Conservation (phyloP, 75 land plant genomes). For the Pinus tabuliformis region DNA sequence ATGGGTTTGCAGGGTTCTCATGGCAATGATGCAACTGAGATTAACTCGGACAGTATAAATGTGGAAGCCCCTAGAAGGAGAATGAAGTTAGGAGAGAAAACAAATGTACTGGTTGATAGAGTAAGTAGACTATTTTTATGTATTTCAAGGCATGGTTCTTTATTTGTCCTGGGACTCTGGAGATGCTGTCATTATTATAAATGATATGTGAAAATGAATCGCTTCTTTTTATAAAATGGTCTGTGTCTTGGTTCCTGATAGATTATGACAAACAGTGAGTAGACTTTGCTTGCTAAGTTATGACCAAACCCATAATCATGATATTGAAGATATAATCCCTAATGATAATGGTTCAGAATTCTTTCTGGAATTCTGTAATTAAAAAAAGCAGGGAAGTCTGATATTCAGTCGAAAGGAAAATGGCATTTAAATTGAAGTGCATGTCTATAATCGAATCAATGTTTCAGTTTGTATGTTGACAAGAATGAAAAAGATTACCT, state of each 20-base stretch:
- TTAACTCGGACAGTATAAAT: background rate
- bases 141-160: background rate
- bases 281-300: background rate
- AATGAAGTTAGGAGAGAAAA: background rate
- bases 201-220: background rate
- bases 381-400: too few relatives aligned
- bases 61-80: background rate
- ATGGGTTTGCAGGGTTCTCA: background rate
- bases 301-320: background rate
- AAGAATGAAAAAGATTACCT: too few relatives aligned
- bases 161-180: background rate
- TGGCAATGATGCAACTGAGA: conserved; percentile 3
- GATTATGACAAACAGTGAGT: background rate
- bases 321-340: background rate
- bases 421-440: too few relatives aligned
- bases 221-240: background rate
- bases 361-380: background rate
- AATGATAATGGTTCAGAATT: background rate
- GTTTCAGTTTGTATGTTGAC: too few relatives aligned
- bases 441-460: too few relatives aligned
- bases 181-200: background rate
- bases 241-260: background rate
- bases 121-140: background rate
- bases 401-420: too few relatives aligned
- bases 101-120: background rate